A percentile compares a stretch with the other conserved stretches of the same genome.
phyloP scores from a whole-genome alignment of 495 filamentous ascomycete genomes.

The Apodospora peruviana region DNA sequence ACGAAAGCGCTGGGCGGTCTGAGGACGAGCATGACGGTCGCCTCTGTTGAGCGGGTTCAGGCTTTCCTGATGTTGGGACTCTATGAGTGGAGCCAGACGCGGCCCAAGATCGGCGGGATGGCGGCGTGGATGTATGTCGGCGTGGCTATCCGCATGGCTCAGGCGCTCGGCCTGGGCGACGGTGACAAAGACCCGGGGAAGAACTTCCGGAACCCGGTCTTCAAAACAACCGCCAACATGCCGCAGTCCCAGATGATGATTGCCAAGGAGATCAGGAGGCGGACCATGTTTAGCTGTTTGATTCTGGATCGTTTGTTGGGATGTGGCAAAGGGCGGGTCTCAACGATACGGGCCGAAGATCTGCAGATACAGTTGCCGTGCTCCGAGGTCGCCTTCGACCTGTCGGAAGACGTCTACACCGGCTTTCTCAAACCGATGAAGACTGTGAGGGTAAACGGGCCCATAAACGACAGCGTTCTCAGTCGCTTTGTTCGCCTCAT shows the following conservation, averaged over 20 bases:
- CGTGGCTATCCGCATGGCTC: slow-evolving; percentile 67
- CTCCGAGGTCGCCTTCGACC: slow-evolving; percentile 60
- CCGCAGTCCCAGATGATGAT: slow-evolving; percentile 49
- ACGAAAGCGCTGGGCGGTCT: slow-evolving; percentile 57
- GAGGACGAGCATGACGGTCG: slow-evolving; percentile 49
- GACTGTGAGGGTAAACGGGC: slow-evolving; percentile 20
- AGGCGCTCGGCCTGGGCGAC: slow-evolving; percentile 64
- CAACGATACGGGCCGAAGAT: slow-evolving; percentile 62
- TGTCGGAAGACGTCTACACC: slow-evolving; percentile 61
- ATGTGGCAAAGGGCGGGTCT: slow-evolving; percentile 67
- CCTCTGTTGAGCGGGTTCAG: slow-evolving; percentile 65
- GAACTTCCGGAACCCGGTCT: slow-evolving; percentile 16
- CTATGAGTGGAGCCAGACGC: slow-evolving; percentile 77
- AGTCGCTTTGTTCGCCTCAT: slow-evolving; percentile 72
- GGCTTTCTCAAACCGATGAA: slow-evolving; percentile 36
- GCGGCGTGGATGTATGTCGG: slow-evolving; percentile 77
- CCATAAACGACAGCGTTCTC: slow-evolving; percentile 57
- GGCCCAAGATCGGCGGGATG: slow-evolving; percentile 52
- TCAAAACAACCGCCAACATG: slow-evolving; percentile 14
- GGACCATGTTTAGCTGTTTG: slow-evolving; percentile 84
- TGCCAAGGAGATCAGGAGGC: slow-evolving; percentile 67
- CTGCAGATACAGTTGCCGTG: slow-evolving; percentile 64
- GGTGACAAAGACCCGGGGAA: slow-evolving; percentile 41
- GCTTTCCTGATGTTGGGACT: slow-evolving; percentile 76
- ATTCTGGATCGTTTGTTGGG: slow-evolving; percentile 75